phyloP scores from a whole-genome alignment of 2,329 filamentous ascomycete species.

The Fusarium sp. region DNA sequence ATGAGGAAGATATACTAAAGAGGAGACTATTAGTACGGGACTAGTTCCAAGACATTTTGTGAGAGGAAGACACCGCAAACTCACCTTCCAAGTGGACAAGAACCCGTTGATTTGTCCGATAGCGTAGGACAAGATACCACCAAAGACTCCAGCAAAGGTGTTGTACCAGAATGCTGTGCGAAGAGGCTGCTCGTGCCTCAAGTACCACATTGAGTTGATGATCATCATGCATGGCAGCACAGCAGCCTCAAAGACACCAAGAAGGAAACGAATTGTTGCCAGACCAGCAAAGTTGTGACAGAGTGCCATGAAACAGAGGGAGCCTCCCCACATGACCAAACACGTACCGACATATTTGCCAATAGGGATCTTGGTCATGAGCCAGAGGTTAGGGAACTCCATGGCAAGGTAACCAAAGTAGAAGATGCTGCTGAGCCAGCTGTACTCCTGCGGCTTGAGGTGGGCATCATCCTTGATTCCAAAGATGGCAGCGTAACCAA shows the following conservation, averaged over 20 bases:
- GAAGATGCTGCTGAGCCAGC: conserved; percentile 66
- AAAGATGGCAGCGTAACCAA: conserved; percentile 18
- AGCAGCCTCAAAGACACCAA: conserved; percentile 44
- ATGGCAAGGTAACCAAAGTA: conserved; percentile 60
- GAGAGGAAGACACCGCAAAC: background rate
- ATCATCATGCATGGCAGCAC: conserved; percentile 40
- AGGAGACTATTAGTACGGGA: background rate
- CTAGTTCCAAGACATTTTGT: too few relatives aligned
- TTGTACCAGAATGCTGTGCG: conserved; percentile 47
- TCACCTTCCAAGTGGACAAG: conserved; percentile 16
- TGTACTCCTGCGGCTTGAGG: conserved; percentile 63
- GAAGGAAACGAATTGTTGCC: conserved; percentile 41
- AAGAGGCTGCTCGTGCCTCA: conserved; percentile 44
- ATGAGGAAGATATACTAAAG: conserved; percentile 36
- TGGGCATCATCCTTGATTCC: conserved; percentile 28
- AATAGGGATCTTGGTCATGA: conserved; percentile 13
- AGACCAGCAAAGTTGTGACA: conserved; percentile 39
- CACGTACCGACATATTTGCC: background rate
- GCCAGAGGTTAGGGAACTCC: conserved; percentile 55
- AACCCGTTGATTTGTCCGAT: conserved; percentile 41
- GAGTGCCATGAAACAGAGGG: conserved; percentile 29
- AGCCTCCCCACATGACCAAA: background rate
- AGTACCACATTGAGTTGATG: conserved; percentile 47
- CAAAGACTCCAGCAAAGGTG: conserved; percentile 45
- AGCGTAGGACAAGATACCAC: conserved; percentile 44